Base-by-base conservation (phyloP, 1,139 yeast genomes). In the Saccharomyces hybrid region DNA sequence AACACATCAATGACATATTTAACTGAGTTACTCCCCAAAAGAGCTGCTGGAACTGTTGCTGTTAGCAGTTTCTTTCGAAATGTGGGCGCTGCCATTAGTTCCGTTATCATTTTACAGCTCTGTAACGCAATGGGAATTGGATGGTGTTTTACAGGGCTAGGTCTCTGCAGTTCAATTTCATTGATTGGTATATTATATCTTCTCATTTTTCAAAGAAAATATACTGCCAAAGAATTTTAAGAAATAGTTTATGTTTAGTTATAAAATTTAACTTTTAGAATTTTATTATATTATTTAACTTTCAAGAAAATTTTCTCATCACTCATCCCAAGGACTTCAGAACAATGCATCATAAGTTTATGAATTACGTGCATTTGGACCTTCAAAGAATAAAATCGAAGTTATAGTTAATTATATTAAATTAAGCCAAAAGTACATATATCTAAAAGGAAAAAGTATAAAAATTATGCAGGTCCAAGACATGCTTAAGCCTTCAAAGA, bases 401-500 rank as follows among this genome's bases (percentile, higher is more conserved):
- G 41, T 32, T 48, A 48, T 38, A 32, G 50, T 32, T 49, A 53
- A 51, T 51, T 55, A 51, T 55, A 49, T 55, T 55, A 54, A 57
- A 54, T 55, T 25, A 48, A 38, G 55, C 53, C 53, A 50, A 55
- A 54, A 58, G 44, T 55, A 54, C 57, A 58, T 57, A 56, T 49
- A 55, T 55, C 44, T 57, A 55, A 52, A 54, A 58, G 55, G 51
- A 57, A 52, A 42, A 54, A 56, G 59, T 53, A 54, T 54, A 55
- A 48, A 51, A 48, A 19, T 52, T 53, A 53, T 52, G 46, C 47
- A 38, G 47, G 38, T 50, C 48, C 54, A 32, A 47, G 50, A 52
- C 52, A 50, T 51, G 7, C 26, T 78, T 81, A 82, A 81, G 89
- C 88, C 82, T 86, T 87, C 78, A 91, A 85, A 72, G 97, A 91